Percentiles rank a stretch among this genome's conserved stretches.
Evolutionary conservation across 805 yeast genomes (phyloP).

Genomic region (Brettanomyces anomalus): DNA sequence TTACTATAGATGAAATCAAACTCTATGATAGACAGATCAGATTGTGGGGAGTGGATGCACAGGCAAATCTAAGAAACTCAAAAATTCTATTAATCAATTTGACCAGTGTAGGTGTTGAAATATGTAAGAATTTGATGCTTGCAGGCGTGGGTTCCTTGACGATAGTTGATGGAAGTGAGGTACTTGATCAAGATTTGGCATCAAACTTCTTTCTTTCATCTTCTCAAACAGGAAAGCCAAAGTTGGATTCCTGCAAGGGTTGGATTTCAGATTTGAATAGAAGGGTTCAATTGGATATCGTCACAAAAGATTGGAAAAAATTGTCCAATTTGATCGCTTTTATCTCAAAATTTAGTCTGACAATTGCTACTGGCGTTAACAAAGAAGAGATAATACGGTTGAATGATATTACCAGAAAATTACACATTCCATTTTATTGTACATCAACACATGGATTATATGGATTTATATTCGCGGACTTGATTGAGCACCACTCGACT

Average conservation of each 20-base stretch:
- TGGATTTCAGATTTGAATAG: conserved; percentile 71
- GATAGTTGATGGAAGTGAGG: conserved; percentile 49
- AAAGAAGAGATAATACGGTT: conserved; percentile 34
- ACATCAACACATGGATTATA: conserved; percentile 70
- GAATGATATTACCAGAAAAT: conserved; percentile 47
- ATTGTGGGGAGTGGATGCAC: conserved; percentile 95
- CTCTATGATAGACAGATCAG: conserved; percentile 91
- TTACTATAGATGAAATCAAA: conserved; percentile 64
- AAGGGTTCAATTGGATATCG: conserved; percentile 46
- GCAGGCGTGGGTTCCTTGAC: conserved; percentile 81
- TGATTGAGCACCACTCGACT: conserved; percentile 51
- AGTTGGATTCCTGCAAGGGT: conserved; percentile 44
- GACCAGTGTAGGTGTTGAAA: conserved; percentile 74
- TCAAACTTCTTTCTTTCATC: conserved; percentile 66
- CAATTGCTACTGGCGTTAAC: conserved; percentile 64
- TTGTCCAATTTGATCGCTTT: conserved; percentile 26
- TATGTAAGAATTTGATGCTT: conserved; percentile 73
- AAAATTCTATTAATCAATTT: conserved; percentile 60
- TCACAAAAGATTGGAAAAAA: conserved; percentile 7
- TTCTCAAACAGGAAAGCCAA: conserved; percentile 43
- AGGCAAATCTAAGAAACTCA: conserved; percentile 64
- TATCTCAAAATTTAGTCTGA: conserved; percentile 51
- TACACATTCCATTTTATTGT: conserved; percentile 57
- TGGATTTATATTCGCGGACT: conserved; percentile 75
- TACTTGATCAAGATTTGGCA: conserved; percentile 55